Evolutionary conservation across 192 early-diverging fungal genomes (phyloP), one percentile per base, ranked within the genome.

Genomic region (Umbelopsis ramanniana): DNA sequence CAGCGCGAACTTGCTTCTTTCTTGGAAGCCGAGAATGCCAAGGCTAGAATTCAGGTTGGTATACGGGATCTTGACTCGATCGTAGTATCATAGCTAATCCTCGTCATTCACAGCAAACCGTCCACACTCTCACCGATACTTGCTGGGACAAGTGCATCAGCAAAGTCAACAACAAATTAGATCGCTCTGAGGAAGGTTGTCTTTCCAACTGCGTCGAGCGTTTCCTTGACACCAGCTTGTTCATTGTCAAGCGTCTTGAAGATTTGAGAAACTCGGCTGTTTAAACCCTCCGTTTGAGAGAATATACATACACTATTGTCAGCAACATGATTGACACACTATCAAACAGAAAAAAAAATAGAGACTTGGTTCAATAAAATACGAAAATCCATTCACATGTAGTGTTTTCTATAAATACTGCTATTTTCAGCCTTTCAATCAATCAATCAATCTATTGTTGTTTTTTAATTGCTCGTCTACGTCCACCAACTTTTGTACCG

Each of bases 121-220:
- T 82, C 17, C 81, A 85, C 48, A 66, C 75, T 24, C 79, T 84
- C 57, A 85, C 85, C 23, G 82, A 87, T 52, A 73, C 76, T 46
- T 87, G 85, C 60, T 87, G 85, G 85, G 79, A 81, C 52, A 81
- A 81, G 37, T 81, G 79, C 46, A 66, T 81, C 29, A 53, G 52
- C 70, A 81, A 81, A 46, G 73, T 81, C n/a, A 74, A 72, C 70
- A 89, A 84, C 79, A 80, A 82, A 35, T 76, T 88, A 24, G 84
- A 85, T 53, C 76, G 75, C 52, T 81, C 73, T 43, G 88, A 89
- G 69, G 77, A 81, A 63, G 66, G 77, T 35, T 92, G 91, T 72
- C 76, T 92, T 60, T 79, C 87, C 26, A 91, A 91, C 86, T 92
- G 91, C 76, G 91, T 92, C 14, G 85, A 82, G 17, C 85, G 91